Conservation (phyloP, 441 rosid species). For the Manihot esculenta region DNA sequence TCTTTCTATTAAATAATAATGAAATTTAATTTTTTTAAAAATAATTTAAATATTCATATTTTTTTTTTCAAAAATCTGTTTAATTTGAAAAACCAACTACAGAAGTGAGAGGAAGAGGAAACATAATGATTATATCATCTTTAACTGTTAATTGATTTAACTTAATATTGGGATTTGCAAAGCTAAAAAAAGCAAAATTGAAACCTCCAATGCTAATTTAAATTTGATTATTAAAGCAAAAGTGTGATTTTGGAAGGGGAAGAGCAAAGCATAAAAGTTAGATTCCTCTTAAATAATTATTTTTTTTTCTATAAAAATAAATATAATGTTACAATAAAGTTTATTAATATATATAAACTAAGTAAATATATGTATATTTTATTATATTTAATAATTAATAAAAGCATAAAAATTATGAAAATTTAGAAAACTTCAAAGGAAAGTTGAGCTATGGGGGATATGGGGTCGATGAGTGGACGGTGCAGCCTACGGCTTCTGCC, state of each 20-base stretch:
- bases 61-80: no score
- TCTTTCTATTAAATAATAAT: no score
- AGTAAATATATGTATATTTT: neutral
- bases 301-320: no score
- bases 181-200: constrained; percentile 13
- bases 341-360: no score
- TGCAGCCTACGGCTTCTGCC: constrained; percentile 25
- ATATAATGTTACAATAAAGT: no score
- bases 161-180: constrained; percentile 19
- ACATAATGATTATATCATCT: constrained; percentile 19
- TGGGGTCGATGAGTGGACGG: constrained; percentile 29
- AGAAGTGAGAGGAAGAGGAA: constrained; percentile 17
- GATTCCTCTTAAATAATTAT: constrained; percentile 14
- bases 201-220: neutral
- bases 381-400: neutral
- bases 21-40: no score
- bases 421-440: neutral
- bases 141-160: constrained; percentile 15
- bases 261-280: constrained; percentile 15
- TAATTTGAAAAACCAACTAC: neutral
- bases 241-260: constrained; percentile 12
- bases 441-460: no score
- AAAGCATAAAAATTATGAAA: no score
- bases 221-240: constrained; percentile 29
- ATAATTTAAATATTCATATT: no score